Evolutionary conservation across 2,329 filamentous ascomycete genomes (phyloP).

Genomic region (Triangularia verruculosa): DNA sequence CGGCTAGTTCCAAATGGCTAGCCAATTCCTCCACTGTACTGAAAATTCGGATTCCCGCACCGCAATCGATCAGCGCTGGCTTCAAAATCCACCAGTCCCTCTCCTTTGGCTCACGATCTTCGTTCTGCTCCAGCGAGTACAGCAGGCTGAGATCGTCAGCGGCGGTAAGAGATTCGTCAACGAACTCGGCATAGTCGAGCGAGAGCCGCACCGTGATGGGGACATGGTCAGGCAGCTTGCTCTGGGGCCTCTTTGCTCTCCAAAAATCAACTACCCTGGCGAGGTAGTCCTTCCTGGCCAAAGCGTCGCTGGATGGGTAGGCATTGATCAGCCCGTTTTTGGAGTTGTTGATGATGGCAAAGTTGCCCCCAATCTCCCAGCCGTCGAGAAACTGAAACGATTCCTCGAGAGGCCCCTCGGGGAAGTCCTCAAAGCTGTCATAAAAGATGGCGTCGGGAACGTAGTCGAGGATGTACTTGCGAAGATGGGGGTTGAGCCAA

Average conservation of each 20-base stretch:
- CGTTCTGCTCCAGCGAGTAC: slow-evolving; percentile 37
- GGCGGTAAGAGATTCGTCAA: slow-evolving; percentile 37
- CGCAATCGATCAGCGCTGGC: slow-evolving; percentile 40
- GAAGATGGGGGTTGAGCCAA: slow-evolving; percentile 36
- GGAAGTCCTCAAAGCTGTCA: slow-evolving; percentile 31
- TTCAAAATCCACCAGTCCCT: slow-evolving; percentile 42
- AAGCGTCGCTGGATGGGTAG: slow-evolving; percentile 39
- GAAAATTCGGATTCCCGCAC: slow-evolving; percentile 39
- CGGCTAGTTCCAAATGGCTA: slow-evolving; percentile 36
- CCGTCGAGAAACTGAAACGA: slow-evolving; percentile 37
- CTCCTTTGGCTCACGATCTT: slow-evolving; percentile 26
- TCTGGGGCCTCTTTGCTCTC: slow-evolving; percentile 36
- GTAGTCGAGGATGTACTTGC: slow-evolving; percentile 31
- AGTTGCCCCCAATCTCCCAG: slow-evolving; percentile 36
- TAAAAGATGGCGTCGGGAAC: slow-evolving; percentile 32
- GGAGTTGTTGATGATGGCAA: slow-evolving; percentile 33
- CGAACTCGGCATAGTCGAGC: slow-evolving; percentile 39
- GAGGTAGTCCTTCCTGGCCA: slow-evolving; percentile 39
- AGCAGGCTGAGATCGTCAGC: slow-evolving; percentile 37
- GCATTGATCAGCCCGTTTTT: slow-evolving; percentile 36
- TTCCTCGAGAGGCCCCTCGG: slow-evolving; percentile 19
- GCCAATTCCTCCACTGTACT: slow-evolving; percentile 38
- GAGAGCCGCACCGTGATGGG: slow-evolving; percentile 36
- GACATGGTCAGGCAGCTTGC: slow-evolving; percentile 31
- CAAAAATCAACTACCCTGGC: slow-evolving; percentile 37